A percentile compares a stretch with the other conserved stretches of the same genome.
Conservation (phyloP, 2,329 filamentous ascomycete genomes). For the Fusarium praegraminearum region DNA sequence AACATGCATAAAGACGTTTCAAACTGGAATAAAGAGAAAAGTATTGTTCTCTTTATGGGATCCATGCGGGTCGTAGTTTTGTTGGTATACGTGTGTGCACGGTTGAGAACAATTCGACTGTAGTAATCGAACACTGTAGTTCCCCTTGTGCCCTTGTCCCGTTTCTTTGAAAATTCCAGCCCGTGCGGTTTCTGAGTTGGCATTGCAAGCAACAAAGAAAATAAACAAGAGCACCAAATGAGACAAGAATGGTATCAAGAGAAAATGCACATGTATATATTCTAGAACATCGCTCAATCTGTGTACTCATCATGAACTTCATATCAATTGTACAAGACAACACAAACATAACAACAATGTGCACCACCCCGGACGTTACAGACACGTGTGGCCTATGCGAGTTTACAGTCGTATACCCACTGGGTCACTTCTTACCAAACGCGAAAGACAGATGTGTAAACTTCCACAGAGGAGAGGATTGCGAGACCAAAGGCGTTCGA, state of each 20-base stretch:
- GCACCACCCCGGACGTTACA: not conserved
- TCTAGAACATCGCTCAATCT: fast-evolving
- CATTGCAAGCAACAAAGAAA: not conserved
- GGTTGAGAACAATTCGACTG: not conserved
- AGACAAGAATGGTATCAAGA: not conserved
- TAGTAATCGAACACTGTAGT: fast-evolving
- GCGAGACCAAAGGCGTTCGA: not conserved
- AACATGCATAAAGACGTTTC: not conserved
- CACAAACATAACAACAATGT: not conserved
- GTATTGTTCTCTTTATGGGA: not conserved
- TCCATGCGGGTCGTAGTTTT: not conserved
- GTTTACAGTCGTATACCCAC: not conserved
- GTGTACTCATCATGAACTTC: not conserved
- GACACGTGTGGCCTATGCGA: not conserved
- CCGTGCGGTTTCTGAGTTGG: not conserved
- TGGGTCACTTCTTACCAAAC: not conserved
- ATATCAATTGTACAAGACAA: not conserved
- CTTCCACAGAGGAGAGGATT: not conserved
- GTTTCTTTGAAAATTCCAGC: not conserved
- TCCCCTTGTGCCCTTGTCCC: not conserved
- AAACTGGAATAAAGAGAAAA: not conserved
- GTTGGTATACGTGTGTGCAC: not conserved
- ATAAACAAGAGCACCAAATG: not conserved
- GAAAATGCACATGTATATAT: not conserved
- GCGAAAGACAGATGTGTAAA: not conserved